These are phyloP conservation scores for Phylloporus sp. DNA, from an alignment of 768 basidiomycete species.

Conservation along the genomic window DNA sequence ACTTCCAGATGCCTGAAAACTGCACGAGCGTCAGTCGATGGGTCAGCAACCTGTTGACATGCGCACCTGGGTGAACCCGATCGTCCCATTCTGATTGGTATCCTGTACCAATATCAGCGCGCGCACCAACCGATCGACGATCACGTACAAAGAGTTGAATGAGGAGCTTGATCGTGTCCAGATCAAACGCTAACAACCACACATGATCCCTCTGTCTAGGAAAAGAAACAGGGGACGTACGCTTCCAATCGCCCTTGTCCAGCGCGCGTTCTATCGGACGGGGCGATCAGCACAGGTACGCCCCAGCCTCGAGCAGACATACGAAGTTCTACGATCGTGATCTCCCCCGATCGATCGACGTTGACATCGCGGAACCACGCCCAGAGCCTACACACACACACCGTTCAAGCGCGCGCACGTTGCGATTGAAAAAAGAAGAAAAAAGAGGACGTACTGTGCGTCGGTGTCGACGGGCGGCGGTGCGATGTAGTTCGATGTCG, in stretches of 20 bases:
- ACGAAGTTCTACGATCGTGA: constrained; percentile 67
- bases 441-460: constrained; percentile 53
- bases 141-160: constrained; percentile 71
- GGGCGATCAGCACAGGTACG: background rate
- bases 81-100: constrained; percentile 70
- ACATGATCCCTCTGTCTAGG: background rate
- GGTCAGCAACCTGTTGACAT: background rate
- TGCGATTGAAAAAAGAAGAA: no score
- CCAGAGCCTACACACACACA: constrained; percentile 52
- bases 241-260: constrained; percentile 69
- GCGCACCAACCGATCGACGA: background rate
- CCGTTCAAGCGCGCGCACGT: no score
- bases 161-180: constrained; percentile 82
- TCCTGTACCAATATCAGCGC: constrained; percentile 38
- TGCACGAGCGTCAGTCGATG: constrained; percentile 8
- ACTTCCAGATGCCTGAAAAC: constrained; percentile 80
- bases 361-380: constrained; percentile 71
- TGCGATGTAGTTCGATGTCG: constrained; percentile 1
- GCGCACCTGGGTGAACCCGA: constrained; percentile 71
- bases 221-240: constrained; percentile 43
- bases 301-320: constrained; percentile 25
- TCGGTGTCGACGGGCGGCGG: constrained; percentile 54
- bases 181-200: constrained; percentile 59
- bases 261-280: constrained; percentile 40
- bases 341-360: constrained; percentile 61